Evolutionary conservation across 164 flowering plant species (phyloP).

Genomic region (Akebia trifoliata): DNA sequence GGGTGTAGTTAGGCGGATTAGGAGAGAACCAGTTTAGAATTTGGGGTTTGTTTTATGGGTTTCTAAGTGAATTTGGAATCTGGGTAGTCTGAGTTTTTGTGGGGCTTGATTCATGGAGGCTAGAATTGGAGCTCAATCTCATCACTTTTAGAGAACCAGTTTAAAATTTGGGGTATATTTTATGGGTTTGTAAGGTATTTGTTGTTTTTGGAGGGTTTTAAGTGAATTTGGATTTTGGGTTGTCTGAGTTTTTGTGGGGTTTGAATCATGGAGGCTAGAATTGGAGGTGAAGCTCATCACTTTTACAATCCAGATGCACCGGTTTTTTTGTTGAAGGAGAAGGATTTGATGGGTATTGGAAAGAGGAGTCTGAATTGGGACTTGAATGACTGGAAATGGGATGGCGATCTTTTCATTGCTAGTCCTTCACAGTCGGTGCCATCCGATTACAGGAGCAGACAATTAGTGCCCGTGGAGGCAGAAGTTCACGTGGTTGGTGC

Average conservation of each 20-base stretch:
- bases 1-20: slow-evolving; percentile 41
- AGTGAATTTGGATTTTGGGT: slow-evolving; percentile 10
- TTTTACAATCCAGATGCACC: slow-evolving; percentile 33
- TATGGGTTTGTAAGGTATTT: slow-evolving; percentile 2
- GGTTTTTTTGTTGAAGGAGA: slow-evolving; percentile 24
- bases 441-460: too few species aligned
- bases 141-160: slow-evolving; percentile 22
- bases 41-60: background rate
- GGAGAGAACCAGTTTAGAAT: background rate
- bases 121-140: too few species aligned
- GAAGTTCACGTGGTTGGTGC: slow-evolving; percentile 12
- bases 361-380: slow-evolving; percentile 71
- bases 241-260: slow-evolving; percentile 4
- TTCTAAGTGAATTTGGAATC: slow-evolving; percentile 1
- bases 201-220: background rate
- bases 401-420: slow-evolving; percentile 73
- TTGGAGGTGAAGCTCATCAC: slow-evolving; percentile 38
- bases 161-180: background rate
- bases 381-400: slow-evolving; percentile 94
- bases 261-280: slow-evolving; percentile 48
- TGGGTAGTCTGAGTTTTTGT: slow-evolving; percentile 5
- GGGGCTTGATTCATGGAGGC: slow-evolving; percentile 47
- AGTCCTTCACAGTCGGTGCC: slow-evolving; percentile 46
- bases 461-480: slow-evolving; percentile 37
- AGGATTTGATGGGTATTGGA: slow-evolving; percentile 34